phyloP scores from a whole-genome alignment of 116 monocot species.

The Zostera marina region DNA sequence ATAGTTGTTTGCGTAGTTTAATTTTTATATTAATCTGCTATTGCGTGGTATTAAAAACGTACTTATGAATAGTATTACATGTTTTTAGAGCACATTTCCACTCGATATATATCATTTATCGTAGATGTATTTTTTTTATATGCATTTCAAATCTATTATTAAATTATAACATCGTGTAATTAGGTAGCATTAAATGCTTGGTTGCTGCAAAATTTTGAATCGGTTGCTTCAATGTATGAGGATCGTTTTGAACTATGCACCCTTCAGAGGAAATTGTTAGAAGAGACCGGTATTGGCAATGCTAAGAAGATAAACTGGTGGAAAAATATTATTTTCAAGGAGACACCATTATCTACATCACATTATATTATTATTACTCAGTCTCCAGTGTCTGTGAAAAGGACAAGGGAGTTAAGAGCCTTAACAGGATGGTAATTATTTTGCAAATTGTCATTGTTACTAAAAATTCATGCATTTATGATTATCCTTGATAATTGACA shows the following conservation, averaged over 20 bases:
- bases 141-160: too few species aligned
- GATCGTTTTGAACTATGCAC: constrained; percentile 66
- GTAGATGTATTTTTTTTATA: too few species aligned
- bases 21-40: too few species aligned
- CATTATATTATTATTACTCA: constrained; percentile 32
- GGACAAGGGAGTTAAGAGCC: constrained; percentile 74
- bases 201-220: constrained; percentile 68
- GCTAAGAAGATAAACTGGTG: constrained; percentile 31
- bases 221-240: constrained; percentile 81
- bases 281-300: background rate
- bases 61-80: too few species aligned
- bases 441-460: background rate
- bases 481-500: background rate
- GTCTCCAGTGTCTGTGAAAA: constrained; percentile 43
- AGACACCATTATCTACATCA: constrained; percentile 10
- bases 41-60: too few species aligned
- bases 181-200: constrained; percentile 77
- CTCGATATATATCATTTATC: too few species aligned
- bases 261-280: constrained; percentile 18
- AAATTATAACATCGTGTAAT: constrained; percentile 1
- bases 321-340: constrained; percentile 33
- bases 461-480: background rate
- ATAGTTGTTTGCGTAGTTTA: too few species aligned
- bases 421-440: constrained; percentile 66
- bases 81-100: too few species aligned